Evolutionary conservation across 257 asterid genomes (phyloP), one percentile per base, ranked within the genome.

Genomic region (Henckelia pumila): DNA sequence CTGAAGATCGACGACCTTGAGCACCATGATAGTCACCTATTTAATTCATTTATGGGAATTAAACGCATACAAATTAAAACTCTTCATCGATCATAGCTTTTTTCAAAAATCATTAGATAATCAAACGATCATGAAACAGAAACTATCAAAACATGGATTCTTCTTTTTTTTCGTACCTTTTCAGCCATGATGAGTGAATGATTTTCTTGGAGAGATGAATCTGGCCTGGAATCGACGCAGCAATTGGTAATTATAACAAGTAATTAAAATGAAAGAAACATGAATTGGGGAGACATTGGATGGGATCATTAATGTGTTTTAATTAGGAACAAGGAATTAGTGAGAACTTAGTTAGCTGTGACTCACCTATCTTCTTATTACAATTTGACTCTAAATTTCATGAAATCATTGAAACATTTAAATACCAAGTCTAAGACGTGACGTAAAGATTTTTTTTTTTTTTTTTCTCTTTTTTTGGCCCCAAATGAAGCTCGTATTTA

Each of bases 1-100:
- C 66, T 92, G 87, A 52, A 92, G 96, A 84, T 92, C 98, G 63
- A 80, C 55, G 3, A 47, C 98, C 82, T 86, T 81, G 7, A 92
- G 92, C 29, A 79, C 73, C 98, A 92, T 92, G 25, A 53, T 26
- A 7, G 89, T 84, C 65, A 76, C 85, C 96, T 88, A 59, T 66
- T n/a, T n/a, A n/a, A n/a, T n/a, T n/a, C n/a, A n/a, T n/a, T n/a
- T n/a, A n/a, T n/a, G n/a, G n/a, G n/a, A n/a, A n/a, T n/a, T n/a
- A n/a, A n/a, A n/a, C n/a, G n/a, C n/a, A n/a, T n/a, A n/a, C n/a
- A n/a, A n/a, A n/a, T n/a, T n/a, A n/a, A n/a, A n/a, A n/a, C n/a
- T n/a, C n/a, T n/a, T n/a, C n/a, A n/a, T n/a, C n/a, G n/a, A n/a
- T n/a, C n/a, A n/a, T n/a, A n/a, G n/a, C n/a, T n/a, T n/a, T n/a